Evolutionary conservation across 345 rosid genomes (phyloP).

Genomic region (Eucalyptus sideroxylon): DNA sequence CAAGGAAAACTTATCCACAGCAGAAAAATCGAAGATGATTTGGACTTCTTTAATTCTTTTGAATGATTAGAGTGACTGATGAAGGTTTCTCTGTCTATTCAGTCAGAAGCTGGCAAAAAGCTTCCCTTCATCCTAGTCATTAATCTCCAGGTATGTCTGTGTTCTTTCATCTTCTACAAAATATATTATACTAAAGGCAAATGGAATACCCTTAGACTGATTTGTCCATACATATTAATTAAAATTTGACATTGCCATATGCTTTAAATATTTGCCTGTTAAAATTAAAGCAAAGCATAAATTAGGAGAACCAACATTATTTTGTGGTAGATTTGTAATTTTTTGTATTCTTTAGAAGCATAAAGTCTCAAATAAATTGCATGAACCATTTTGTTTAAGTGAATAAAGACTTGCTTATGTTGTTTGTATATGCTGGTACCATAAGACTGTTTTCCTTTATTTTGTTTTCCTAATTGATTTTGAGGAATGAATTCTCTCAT

Average conservation of each 20-base stretch:
- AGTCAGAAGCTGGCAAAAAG: conserved; percentile 86
- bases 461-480: neutral
- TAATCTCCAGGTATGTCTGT: conserved; percentile 73
- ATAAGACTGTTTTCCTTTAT: neutral
- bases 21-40: neutral
- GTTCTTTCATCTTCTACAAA: neutral
- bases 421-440: neutral
- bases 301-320: neutral
- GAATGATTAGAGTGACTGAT: neutral
- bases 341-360: neutral
- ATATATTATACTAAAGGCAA: neutral
- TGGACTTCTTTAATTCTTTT: neutral
- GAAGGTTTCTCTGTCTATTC: conserved; percentile 3
- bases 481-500: neutral
- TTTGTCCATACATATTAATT: neutral
- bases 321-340: neutral
- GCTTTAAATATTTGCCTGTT: neutral
- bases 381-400: neutral
- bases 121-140: conserved; percentile 80
- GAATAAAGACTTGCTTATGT: neutral
- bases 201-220: neutral
- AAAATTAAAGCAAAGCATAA: neutral
- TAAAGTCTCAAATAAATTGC: neutral
- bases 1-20: neutral
- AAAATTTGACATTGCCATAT: neutral